These are phyloP conservation scores for Gentiana macrophylla DNA, from an alignment of 257 asterid genomes.

Conservation along the genomic window DNA sequence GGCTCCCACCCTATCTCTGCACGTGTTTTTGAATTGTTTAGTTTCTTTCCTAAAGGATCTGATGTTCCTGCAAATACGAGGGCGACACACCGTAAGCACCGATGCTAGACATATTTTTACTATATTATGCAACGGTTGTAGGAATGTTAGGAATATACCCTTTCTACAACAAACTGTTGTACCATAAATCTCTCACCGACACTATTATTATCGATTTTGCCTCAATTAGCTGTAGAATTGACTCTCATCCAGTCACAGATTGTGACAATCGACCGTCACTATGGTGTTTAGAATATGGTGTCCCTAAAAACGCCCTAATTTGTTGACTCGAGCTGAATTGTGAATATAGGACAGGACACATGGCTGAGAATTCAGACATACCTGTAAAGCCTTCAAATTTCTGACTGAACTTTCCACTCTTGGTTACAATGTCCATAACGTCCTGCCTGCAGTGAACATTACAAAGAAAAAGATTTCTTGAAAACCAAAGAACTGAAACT, in stretches of 20 bases:
- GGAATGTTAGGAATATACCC: neutral
- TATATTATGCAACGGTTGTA: no score
- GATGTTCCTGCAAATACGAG: constrained; percentile 43
- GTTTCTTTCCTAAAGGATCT: constrained; percentile 75
- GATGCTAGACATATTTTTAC: no score
- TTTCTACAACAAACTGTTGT: no score
- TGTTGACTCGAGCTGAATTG: neutral
- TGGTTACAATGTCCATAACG: constrained; percentile 61
- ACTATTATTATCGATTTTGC: no score
- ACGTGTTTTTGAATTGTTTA: constrained; percentile 68
- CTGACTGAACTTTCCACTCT: constrained; percentile 60
- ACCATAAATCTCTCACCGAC: no score
- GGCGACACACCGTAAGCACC: neutral
- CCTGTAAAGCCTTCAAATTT: constrained; percentile 76
- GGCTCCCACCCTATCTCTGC: constrained; percentile 84
- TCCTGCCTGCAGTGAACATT: constrained; percentile 54
- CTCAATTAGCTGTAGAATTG: no score
- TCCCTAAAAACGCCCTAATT: neutral
- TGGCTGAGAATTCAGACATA: constrained; percentile 9
- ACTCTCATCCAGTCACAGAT: no score
- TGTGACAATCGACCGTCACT: no score
- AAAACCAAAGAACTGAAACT: neutral
- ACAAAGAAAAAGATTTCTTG: neutral
- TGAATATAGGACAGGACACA: no score
- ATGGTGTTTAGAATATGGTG: no score